Base-by-base conservation (phyloP, 257 asterid species). In the Jaltomata sinuosa region DNA sequence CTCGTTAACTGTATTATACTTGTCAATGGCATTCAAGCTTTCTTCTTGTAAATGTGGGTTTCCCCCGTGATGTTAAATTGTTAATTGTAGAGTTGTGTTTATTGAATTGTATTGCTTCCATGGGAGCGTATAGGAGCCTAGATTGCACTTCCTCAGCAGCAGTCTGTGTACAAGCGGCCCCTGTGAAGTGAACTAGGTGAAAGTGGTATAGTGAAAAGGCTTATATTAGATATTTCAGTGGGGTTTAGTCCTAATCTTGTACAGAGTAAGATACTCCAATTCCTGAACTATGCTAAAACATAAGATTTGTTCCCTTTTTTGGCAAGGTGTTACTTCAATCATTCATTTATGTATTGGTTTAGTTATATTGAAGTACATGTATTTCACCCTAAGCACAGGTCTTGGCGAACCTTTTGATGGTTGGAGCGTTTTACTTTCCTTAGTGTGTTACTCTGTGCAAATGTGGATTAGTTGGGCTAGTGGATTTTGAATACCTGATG, bases 1-100 rank as follows among this genome's bases (percentile, higher is more conserved):
- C 59, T 77, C 42, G 61, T 76, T 52, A 47, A 38, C 72, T 84
- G 83, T 72, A 36, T 67, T 50, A 68, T 67, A 71, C 85, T 22
- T 54, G 42, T 29, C 64, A 45, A 84, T 57, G 82, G 64, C 61
- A 40, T 53, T 72, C 25, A 29, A 54, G 86, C 29, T 64, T 3
- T 31, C 31, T 42, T 84, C 40, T 55, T 84, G 86, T 84, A 84
- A 84, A 84, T 84, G 78, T 83, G 55, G 32, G 59, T 49, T 74
- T 25, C n/a, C 45, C 34, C 32, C 69, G 0, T 72, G 47, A 74
- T 84, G 74, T 67, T 84, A 74, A 49, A 50, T 67, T 40, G 84
- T 81, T 62, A 81, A 61, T 83, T 84, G 49, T 84, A 84, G 82
- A 84, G 83, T 29, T 72, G 7, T 71, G 69, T 71, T 74, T 59